A percentile compares a stretch with the other conserved stretches of the same genome.
Evolutionary conservation across 2,329 filamentous ascomycete genomes (phyloP).

Genomic region (Byssochlamys sp.): DNA sequence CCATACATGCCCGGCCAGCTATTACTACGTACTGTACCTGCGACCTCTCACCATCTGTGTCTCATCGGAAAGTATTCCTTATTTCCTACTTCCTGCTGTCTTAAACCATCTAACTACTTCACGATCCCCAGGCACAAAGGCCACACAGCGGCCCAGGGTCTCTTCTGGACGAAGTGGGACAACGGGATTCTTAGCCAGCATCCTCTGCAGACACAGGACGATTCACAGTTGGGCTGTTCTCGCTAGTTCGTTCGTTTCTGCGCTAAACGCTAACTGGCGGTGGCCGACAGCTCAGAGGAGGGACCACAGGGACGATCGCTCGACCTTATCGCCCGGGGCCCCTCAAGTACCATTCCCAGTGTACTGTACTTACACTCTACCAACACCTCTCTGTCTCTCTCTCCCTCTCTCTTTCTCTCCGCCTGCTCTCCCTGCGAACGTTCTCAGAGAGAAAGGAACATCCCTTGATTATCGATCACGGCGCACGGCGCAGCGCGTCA

Average conservation of each 20-base stretch:
- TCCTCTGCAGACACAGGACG: background rate
- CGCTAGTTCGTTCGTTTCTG: background rate
- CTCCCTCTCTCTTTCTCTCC: background rate
- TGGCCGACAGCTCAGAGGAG: background rate
- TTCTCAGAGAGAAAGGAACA: background rate
- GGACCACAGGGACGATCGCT: background rate
- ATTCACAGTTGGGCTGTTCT: background rate
- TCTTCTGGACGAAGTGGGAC: background rate
- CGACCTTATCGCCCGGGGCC: background rate
- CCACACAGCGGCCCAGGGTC: background rate
- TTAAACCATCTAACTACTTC: background rate
- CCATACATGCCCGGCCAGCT: no score
- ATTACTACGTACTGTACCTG: no score
- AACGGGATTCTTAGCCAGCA: background rate
- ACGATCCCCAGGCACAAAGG: background rate
- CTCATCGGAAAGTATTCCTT: background rate
- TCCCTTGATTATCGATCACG: background rate
- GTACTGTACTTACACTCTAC: background rate
- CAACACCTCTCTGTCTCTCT: background rate
- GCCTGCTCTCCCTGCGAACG: background rate
- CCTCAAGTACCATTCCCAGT: background rate
- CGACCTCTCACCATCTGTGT: no score
- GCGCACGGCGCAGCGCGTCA: slow-evolving; percentile 20
- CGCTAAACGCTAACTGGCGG: background rate
- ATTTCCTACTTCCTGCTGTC: no score